These are phyloP conservation scores for Rosa lucieae DNA, from an alignment of 306 rosid genomes.

Conservation along the genomic window DNA sequence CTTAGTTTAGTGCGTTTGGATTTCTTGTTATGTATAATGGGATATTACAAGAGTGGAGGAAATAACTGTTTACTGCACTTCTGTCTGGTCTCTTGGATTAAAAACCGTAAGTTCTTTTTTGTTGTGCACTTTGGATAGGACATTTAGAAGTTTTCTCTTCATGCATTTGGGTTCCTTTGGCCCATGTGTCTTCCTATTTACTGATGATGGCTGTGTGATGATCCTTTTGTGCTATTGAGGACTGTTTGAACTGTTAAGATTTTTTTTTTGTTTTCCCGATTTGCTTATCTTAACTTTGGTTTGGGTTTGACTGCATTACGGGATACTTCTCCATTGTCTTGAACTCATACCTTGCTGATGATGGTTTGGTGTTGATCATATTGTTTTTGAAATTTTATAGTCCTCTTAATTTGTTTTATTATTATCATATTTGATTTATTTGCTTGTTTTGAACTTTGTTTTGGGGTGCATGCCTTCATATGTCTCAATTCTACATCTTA, in stretches of 20 bases:
- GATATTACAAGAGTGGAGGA: neutral
- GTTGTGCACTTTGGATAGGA: neutral
- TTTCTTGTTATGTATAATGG: neutral
- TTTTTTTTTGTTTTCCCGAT: neutral
- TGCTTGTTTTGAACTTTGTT: neutral
- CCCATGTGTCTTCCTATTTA: neutral
- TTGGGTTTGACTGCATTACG: neutral
- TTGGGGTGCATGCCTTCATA: neutral
- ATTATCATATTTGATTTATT: neutral
- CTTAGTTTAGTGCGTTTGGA: conserved; percentile 5
- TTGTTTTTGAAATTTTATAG: neutral
- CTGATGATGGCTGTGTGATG: neutral
- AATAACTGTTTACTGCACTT: neutral
- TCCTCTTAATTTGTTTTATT: neutral
- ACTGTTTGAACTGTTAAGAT: neutral
- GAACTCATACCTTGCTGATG: neutral
- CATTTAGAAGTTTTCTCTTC: neutral
- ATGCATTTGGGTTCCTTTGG: neutral
- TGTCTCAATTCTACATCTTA: neutral
- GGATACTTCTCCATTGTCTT: neutral
- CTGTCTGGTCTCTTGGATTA: neutral
- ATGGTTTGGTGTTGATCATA: neutral
- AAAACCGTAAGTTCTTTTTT: neutral
- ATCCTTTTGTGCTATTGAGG: neutral
- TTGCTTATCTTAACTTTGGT: neutral